Base-by-base conservation (phyloP, 192 early-diverging fungal genomes). In the Dissophora globulifera region DNA sequence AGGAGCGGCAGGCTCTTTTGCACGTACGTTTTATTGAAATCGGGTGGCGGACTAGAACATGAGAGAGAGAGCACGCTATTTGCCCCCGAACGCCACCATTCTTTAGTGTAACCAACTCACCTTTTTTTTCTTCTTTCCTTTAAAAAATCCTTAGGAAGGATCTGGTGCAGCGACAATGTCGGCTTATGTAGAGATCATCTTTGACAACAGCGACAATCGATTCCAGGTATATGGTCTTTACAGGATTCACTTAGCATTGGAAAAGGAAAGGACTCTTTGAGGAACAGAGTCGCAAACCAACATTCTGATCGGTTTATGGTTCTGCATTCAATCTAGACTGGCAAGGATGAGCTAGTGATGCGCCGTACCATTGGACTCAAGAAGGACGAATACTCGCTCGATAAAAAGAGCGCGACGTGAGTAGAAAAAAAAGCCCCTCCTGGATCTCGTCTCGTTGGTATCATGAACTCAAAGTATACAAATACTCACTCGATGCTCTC, bases 301-400 rank as follows among this genome's bases (percentile, higher is more conserved):
- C 35, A 13, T 6, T 38, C 7, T 38, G 35, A 38, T 6, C 35
- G 6, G 35, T 9, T 38, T 38, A 9, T 38, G 6, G 35, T 38
- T 38, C 13, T 6, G 13, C 13, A 9, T 38, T 13, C 35, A 9
- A 20, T 12, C 32, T 74, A 92, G 88, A 97, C 94, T 1, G 95
- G 94, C 38, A 95, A 93, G 62, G 92, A 95, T 4, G 93, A 96
- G 65, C 89, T 97, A 1, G 86, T 94, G 6, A 78, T 99, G 62
- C 84, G 96, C 50, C 88, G 97, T 50, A 99, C 93, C 17, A 96
- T 99, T 74, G 97, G 97, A 0, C 72, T 94, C 53, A 96, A 96
- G 64, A 97, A 98, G 78, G 97, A 99, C 64, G 97, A 99, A 84
- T 99, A 98, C 70, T 93, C 95, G n/a, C 71, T 99, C 30, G 97